Evolutionary conservation across 371 early-diverging fungal species (phyloP).

Genomic region (Blastocladiella emersonii): DNA sequence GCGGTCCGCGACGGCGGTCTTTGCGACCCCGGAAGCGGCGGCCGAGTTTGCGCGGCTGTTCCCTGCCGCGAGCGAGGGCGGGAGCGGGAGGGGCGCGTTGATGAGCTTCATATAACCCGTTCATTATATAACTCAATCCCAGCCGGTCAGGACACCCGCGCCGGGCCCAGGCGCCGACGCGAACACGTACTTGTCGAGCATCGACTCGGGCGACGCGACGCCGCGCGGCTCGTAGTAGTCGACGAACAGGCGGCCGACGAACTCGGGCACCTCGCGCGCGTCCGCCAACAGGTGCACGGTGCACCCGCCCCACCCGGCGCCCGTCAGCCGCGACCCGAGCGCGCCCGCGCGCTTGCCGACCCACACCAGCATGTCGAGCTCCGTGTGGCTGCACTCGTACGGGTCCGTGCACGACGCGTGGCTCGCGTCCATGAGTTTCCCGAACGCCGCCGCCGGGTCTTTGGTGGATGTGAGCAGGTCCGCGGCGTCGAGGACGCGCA

Average conservation of each 20-base stretch:
- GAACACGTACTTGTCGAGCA: not conserved
- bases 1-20: too few relatives aligned
- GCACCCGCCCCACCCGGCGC: conserved; percentile 96
- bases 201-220: not conserved
- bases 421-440: conserved; percentile 77
- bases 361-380: conserved; percentile 64
- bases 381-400: conserved; percentile 79
- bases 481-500: conserved; percentile 47
- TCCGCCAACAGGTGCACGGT: conserved; percentile 60
- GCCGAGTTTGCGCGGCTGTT: too few relatives aligned
- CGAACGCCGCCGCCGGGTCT: conserved; percentile 33
- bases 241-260: not conserved
- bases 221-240: not conserved
- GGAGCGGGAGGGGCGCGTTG: too few relatives aligned
- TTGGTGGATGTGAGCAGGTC: conserved; percentile 49
- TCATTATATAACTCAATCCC: too few relatives aligned
- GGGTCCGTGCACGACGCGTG: conserved; percentile 65
- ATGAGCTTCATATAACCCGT: too few relatives aligned
- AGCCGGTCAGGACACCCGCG: too few relatives aligned
- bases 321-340: conserved; percentile 69
- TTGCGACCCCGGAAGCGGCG: too few relatives aligned
- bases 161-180: not conserved
- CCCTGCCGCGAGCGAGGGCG: too few relatives aligned
- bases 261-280: not conserved
- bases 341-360: conserved; percentile 41